Base-by-base conservation (phyloP, 2,329 filamentous ascomycete genomes). In the Talaromyces sp. region DNA sequence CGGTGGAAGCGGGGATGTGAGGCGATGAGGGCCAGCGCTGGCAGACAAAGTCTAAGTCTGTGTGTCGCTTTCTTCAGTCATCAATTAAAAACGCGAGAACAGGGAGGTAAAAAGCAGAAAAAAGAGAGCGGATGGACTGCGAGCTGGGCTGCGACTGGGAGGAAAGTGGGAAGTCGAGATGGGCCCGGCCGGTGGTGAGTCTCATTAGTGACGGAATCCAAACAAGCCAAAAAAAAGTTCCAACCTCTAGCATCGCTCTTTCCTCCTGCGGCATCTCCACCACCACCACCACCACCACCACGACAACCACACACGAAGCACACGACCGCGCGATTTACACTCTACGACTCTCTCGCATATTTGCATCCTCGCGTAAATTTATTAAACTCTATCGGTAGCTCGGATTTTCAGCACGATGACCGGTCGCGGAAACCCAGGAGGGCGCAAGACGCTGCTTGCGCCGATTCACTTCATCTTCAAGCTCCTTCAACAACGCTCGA, bases 381-480 rank as follows among this genome's bases (percentile, higher is more conserved):
- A 16, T 16, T 31, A 4, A 14, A 40, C 5, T 30, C 16, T 53
- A 1, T 28, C 27, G 28, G 3, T 10, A 30, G 50, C 50, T 30
- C 18, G 4, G 14, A 5, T 31, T 23, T 18, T 16, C 12, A 10
- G 3, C 69, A 75, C 61, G 65, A 83, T 83, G 86, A 79, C 82
- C 66, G 82, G 83, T 71, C 82, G 84, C 68, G 76, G 72, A 59
- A 69, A 81, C 72, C 81, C 83, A 67, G 83, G 81, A 65, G 84
- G 82, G 68, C 80, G 83, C 73, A 88, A 88, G 80, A 89, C 90
- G 67, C 83, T 91, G 66, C 83, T 91, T 68, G 88, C 88, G 63
- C 89, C 89, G 1, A 91, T 91, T 81, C 93, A 95, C 79, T 92
- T 92, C 78, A 94, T 95, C 76, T 95, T 95, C 86, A 96, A 95